Base-by-base conservation (phyloP, 2,329 filamentous ascomycete species). In the Stachybotrys chartarum region DNA sequence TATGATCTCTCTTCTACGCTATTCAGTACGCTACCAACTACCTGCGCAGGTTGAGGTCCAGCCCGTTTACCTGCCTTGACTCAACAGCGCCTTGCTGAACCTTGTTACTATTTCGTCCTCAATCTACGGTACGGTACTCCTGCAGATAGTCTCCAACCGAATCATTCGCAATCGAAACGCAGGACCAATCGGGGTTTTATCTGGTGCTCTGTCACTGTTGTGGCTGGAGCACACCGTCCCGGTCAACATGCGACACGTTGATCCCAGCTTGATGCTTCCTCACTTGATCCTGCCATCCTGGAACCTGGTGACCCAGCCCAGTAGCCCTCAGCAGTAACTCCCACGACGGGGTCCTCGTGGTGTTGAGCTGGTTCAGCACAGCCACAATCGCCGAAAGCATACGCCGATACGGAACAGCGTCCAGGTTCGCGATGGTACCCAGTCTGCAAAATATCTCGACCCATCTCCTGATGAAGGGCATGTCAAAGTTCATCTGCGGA, bases 401-500 rank as follows among this genome's bases (percentile, higher is more conserved):
- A 3, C 18, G 52, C 57, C 35, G 35, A 14, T 42, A 42, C 10
- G 35, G 10, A 14, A 14, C 35, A 14, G 35, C 14, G 8, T 55
- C 51, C 0, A 56, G 35, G 8, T 56, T 58, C 0, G 61, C 63
- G 32, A 67, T 48, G 3, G 58, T 35, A 0, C 60, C 56, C 11
- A 66, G 55, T 1, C 54, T 52, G 2, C 55, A 50, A 1, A 59
- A 51, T 8, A 67, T 30, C 12, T 63, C 59, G 0, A 50, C 50
- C 65, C 65, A 67, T 44, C 59, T 60, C 1, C 54, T 53, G 2
- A 67, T 46, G 7, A 64, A 58, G 7, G 16, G 50, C 4, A 55
- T 52, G 30, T 66, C 60, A 45, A 67, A 67, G 11, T 58, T 63
- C 60, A 63, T 62, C n/a, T 64, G 64, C 1, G 63, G 54, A 7